Percentiles rank a stretch among this genome's conserved stretches.
These are phyloP conservation scores for Piloderma croceum DNA, from an alignment of 768 basidiomycete genomes.

Conservation along the genomic window DNA sequence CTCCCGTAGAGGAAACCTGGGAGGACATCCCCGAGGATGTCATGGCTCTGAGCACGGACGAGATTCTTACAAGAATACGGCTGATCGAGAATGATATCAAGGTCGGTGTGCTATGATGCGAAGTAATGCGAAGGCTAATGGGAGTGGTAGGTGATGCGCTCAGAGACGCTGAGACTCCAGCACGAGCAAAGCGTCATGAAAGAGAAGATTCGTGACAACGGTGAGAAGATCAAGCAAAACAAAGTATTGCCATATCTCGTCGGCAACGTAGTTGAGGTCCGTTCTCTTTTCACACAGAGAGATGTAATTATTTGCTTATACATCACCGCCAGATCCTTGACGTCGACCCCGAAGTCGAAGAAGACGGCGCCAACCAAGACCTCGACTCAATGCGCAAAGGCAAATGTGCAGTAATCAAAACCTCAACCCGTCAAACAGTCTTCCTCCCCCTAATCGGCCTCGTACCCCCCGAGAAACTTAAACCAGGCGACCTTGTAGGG, in stretches of 20 bases:
- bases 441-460: constrained; percentile 98
- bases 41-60: constrained; percentile 69
- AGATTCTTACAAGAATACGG: constrained; percentile 82
- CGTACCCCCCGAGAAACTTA: constrained; percentile 86
- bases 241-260: constrained; percentile 98
- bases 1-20: constrained; percentile 73
- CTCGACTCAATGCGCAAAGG: constrained; percentile 94
- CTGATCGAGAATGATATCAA: constrained; percentile 97
- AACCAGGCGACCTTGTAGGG: constrained; percentile 91
- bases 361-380: constrained; percentile 94
- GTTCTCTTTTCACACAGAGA: constrained; percentile 14
- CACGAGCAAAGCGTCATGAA: constrained; percentile 97
- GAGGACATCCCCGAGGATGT: constrained; percentile 91
- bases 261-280: constrained; percentile 93
- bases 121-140: constrained; percentile 3
- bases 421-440: constrained; percentile 96
- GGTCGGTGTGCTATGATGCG: constrained; percentile 36
- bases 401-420: constrained; percentile 98
- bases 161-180: constrained; percentile 84
- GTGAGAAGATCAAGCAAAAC: constrained; percentile 98
- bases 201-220: constrained; percentile 97
- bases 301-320: constrained; percentile 4
- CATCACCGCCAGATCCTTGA: constrained; percentile 70
- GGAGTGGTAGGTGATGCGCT: constrained; percentile 83
- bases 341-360: constrained; percentile 88